Evolutionary conservation across 2,329 filamentous ascomycete genomes (phyloP), one percentile per base, ranked within the genome.

Genomic region (Paradendryphiella salina): DNA sequence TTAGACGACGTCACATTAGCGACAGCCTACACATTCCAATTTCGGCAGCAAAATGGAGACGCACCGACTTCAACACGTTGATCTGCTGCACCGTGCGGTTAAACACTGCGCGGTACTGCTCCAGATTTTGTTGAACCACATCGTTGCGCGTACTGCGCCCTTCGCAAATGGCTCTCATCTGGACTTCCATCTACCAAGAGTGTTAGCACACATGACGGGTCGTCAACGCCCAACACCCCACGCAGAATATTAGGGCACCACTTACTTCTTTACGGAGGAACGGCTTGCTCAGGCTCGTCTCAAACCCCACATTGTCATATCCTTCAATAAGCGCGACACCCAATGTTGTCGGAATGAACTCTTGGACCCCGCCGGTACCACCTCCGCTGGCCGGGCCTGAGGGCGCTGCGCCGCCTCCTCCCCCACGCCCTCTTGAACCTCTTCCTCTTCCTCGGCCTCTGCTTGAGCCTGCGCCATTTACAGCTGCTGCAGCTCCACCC

Each of bases 111-210:
- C 87, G 85, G 72, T 97, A 99, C 77, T 94, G 90, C 54, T 86
- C 83, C 48, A 99, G 78, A 69, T 88, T 96, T 72, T 96, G 87
- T 46, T 85, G 81, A 34, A 99, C 82, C 38, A 99, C 89, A 15
- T 84, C 82, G 46, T 83, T 81, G 65, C 85, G 87, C 28, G 86
- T 89, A 58, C 85, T 88, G 43, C 83, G 85, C 20, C 94, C 94
- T 52, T 93, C 91, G 74, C 94, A 97, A 50, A 99, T 96, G 50
- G 89, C 90, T 71, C 92, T 94, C 93, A 99, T 96, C 71, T 91
- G 90, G 55, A 90, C 77, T 75, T 99, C 94, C 90, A 96, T 96
- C 79, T 80, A 59, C 53, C 42, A 44, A 54, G 23, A 14, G 51
- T 41, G 45, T 59, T 53, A 60, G 57, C 51, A 31, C 52, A 20